phyloP scores from a whole-genome alignment of 352 stramenopile genomes.

The Phytophthora podocarpi region DNA sequence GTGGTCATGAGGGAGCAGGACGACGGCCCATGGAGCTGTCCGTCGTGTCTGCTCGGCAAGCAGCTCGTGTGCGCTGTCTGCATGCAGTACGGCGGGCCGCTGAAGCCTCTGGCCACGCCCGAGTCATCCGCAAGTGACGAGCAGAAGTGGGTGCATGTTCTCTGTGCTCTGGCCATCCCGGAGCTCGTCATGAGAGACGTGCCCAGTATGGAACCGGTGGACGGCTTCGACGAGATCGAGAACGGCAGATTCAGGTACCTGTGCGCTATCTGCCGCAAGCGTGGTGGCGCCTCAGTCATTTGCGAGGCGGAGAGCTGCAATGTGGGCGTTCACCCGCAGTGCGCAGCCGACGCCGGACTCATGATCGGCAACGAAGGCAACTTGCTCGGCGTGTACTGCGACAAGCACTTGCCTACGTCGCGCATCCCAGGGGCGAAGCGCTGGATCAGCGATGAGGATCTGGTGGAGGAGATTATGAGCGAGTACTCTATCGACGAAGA shows the following conservation, averaged over 20 bases:
- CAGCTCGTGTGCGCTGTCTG: conserved; percentile 77
- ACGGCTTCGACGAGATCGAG: conserved; percentile 86
- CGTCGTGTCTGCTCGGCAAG: conserved; percentile 74
- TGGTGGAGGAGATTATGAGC: conserved; percentile 87
- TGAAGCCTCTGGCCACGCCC: conserved; percentile 67
- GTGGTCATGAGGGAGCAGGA: conserved; percentile 58
- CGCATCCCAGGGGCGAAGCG: conserved; percentile 79
- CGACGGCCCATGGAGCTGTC: conserved; percentile 75
- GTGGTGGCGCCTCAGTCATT: conserved; percentile 77
- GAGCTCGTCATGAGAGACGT: conserved; percentile 87
- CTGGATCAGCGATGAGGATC: conserved; percentile 84
- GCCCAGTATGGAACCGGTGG: conserved; percentile 79
- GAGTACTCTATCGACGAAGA: conserved; percentile 66
- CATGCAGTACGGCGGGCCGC: conserved; percentile 75
- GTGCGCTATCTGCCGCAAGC: conserved; percentile 80
- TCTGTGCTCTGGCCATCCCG: conserved; percentile 85
- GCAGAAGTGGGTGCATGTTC: conserved; percentile 84
- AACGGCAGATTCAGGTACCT: conserved; percentile 84
- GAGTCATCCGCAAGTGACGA: conserved; percentile 41
- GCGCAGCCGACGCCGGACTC: conserved; percentile 74
- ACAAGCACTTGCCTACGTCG: conserved; percentile 77
- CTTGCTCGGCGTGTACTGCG: conserved; percentile 76
- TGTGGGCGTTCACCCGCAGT: conserved; percentile 79
- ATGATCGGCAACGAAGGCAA: conserved; percentile 82
- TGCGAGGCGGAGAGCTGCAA: conserved; percentile 84